phyloP scores from a whole-genome alignment of 1,284 basidiomycete species.

The Ustilago shanxiensis region DNA sequence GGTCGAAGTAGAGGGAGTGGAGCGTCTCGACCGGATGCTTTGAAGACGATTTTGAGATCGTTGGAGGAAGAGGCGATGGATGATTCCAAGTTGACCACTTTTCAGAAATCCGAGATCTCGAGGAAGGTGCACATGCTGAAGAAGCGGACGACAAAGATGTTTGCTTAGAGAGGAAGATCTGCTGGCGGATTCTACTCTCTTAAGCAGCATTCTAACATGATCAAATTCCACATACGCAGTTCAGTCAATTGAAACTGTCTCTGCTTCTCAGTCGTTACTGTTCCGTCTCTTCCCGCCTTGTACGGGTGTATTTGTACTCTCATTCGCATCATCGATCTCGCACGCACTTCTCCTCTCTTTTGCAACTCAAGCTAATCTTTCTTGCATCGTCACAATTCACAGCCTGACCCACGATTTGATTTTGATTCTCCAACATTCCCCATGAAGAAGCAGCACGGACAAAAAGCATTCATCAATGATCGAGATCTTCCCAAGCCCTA shows the following conservation, averaged over 20 bases:
- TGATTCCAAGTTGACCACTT: slow-evolving; percentile 28
- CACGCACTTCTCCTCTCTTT: slow-evolving; percentile 1
- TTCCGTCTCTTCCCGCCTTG: neutral
- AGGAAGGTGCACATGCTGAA: slow-evolving; percentile 35
- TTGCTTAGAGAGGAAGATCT: slow-evolving; percentile 13
- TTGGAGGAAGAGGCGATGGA: slow-evolving; percentile 44
- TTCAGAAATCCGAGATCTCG: slow-evolving; percentile 44
- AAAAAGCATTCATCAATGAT: slow-evolving; percentile 22
- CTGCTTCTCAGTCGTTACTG: neutral
- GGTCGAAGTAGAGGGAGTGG: neutral
- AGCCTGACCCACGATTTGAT: neutral
- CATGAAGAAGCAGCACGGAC: neutral
- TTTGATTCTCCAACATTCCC: neutral
- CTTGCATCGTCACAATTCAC: neutral
- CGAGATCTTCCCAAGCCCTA: slow-evolving; percentile 79
- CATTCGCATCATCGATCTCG: neutral
- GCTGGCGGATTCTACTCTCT: neutral
- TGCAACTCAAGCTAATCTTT: slow-evolving; percentile 4
- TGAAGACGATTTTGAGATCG: slow-evolving; percentile 32
- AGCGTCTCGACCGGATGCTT: slow-evolving; percentile 21
- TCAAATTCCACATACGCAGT: neutral
- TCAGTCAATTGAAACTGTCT: neutral
- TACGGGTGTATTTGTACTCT: neutral
- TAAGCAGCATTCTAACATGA: neutral
- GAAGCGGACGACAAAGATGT: slow-evolving; percentile 38